phyloP scores from a whole-genome alignment of 176 grass and related monocot genomes.

The Ananas comosus region DNA sequence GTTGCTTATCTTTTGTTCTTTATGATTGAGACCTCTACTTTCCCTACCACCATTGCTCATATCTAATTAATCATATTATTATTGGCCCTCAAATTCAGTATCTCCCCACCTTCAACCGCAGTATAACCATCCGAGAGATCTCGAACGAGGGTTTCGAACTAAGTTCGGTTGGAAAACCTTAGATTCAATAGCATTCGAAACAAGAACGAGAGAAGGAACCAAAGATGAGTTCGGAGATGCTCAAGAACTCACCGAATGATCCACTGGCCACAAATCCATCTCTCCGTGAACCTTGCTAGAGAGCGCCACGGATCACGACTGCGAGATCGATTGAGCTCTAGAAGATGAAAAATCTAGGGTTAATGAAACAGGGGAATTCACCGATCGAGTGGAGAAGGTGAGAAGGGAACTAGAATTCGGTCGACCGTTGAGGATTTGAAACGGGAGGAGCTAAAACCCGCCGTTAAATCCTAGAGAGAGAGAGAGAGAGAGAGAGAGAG shows the following conservation, averaged over 20 bases:
- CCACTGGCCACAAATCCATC: not conserved
- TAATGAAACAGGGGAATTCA: constrained; percentile 16
- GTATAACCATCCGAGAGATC: not conserved
- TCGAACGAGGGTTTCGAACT: constrained; percentile 1
- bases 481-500: constrained; percentile 1
- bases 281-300: not conserved
- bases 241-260: not conserved
- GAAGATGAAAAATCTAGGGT: constrained; percentile 34
- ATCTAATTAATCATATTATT: not conserved
- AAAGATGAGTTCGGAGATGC: not conserved
- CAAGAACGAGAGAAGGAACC: too few species aligned
- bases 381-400: constrained; percentile 27
- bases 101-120: not conserved
- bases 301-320: not conserved
- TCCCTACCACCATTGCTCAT: constrained; percentile 3
- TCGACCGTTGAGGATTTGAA: not conserved
- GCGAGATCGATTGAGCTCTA: not conserved
- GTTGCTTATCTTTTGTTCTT: constrained; percentile 23
- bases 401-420: constrained; percentile 19
- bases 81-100: not conserved
- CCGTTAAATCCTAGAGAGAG: constrained; percentile 12
- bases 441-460: too few species aligned
- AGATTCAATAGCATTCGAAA: constrained; percentile 4
- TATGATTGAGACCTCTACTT: constrained; percentile 14
- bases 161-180: constrained; percentile 4